Percentiles rank a stretch among this genome's conserved stretches.
Conservation (phyloP, 2,329 filamentous ascomycete genomes). For the Ramularia endophylla region DNA sequence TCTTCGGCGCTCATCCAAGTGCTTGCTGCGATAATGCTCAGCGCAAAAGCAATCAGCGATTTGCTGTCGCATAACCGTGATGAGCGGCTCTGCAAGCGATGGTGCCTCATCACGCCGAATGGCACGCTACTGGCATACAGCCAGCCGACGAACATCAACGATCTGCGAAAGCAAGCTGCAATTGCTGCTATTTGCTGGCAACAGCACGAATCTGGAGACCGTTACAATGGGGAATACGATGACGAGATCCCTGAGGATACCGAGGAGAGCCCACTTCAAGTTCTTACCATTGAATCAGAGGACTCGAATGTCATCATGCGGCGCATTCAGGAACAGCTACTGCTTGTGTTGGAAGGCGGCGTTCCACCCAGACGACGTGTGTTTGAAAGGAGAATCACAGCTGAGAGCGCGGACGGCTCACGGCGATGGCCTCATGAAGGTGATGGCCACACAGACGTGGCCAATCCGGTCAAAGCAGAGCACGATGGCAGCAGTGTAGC, state of each 20-base stretch:
- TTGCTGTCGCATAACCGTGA: slow-evolving; percentile 40
- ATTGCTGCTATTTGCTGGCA: slow-evolving; percentile 46
- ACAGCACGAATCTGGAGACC: slow-evolving; percentile 30
- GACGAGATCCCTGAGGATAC: slow-evolving; percentile 16
- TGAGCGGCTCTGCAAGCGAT: slow-evolving; percentile 37
- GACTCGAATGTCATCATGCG: slow-evolving; percentile 43
- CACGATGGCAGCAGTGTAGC: slow-evolving; percentile 20
- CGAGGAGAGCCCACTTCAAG: slow-evolving; percentile 30
- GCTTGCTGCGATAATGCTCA: slow-evolving; percentile 37
- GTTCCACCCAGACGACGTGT: slow-evolving; percentile 37
- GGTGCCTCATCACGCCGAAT: slow-evolving; percentile 47
- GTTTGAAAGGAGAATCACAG: slow-evolving; percentile 37
- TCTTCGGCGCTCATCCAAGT: too few relatives aligned
- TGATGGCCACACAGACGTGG: slow-evolving; percentile 4
- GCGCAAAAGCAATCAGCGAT: slow-evolving; percentile 38
- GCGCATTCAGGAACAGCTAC: slow-evolving; percentile 40
- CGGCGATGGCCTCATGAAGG: slow-evolving; percentile 13
- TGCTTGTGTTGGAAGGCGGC: slow-evolving; percentile 44
- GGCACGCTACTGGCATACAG: slow-evolving; percentile 47
- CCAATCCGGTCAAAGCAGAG: slow-evolving; percentile 1
- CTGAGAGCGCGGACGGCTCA: slow-evolving; percentile 36
- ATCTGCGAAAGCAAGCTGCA: slow-evolving; percentile 45
- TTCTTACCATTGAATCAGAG: slow-evolving; percentile 43
- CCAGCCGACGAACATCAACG: slow-evolving; percentile 43
- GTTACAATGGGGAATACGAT: slow-evolving; percentile 8